Evolutionary conservation across 1,139 yeast species (phyloP).

Genomic region (Blastobotrys apis): DNA sequence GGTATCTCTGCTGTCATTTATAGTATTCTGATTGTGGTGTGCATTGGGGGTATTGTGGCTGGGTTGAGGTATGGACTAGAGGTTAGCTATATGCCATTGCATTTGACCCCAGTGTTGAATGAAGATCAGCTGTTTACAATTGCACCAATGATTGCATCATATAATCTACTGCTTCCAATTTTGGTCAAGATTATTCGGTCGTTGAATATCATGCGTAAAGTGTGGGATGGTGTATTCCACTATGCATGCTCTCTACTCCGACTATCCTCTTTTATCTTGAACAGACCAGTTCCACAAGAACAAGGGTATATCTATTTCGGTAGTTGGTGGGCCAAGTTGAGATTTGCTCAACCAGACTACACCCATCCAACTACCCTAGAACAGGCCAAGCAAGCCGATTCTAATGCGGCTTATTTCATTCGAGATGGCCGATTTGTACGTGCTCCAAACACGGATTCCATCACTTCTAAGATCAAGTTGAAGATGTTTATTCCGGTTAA

Average conservation of each 20-base stretch:
- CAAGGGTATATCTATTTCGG: conserved; percentile 67
- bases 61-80: conserved; percentile 42
- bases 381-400: conserved; percentile 39
- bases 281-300: conserved; percentile 65
- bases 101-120: conserved; percentile 12
- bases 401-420: conserved; percentile 24
- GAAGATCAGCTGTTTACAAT: conserved; percentile 9
- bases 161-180: conserved; percentile 22
- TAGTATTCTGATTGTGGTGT: conserved; percentile 63
- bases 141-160: conserved; percentile 12
- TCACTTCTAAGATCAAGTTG: conserved; percentile 52
- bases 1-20: conserved; percentile 73
- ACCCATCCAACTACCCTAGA: conserved; percentile 50
- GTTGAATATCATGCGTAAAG: conserved; percentile 27
- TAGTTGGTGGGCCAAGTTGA: conserved; percentile 42
- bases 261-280: conserved; percentile 73
- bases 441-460: conserved; percentile 80
- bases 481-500: conserved; percentile 80
- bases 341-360: conserved; percentile 52
- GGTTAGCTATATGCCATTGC: conserved; percentile 31
- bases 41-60: conserved; percentile 68
- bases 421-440: conserved; percentile 80
- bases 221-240: conserved; percentile 64
- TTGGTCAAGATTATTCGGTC: conserved; percentile 27
- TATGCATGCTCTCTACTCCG: conserved; percentile 56